Conservation (phyloP, 2,329 filamentous ascomycete species). For the Celoporthe dispersa region DNA sequence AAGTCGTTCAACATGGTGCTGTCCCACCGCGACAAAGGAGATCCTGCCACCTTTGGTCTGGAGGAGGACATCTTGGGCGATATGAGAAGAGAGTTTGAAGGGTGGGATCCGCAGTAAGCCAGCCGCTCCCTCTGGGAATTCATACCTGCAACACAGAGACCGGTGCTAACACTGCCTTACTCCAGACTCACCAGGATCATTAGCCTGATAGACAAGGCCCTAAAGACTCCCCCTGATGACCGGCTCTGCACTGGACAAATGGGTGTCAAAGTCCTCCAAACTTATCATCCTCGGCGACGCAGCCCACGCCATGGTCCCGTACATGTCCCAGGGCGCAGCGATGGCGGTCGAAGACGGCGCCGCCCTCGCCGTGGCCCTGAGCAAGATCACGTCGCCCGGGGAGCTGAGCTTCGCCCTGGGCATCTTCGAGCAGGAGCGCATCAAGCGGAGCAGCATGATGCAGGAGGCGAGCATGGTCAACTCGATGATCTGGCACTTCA, state of each 20-base stretch:
- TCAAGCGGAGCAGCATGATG: constrained; percentile 42
- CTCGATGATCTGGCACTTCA: constrained; percentile 51
- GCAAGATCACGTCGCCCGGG: constrained; percentile 33
- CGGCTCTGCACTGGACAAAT: constrained; percentile 35
- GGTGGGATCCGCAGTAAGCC: constrained; percentile 41
- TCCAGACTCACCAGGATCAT: constrained; percentile 42
- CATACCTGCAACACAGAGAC: neutral
- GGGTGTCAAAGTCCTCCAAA: constrained; percentile 37
- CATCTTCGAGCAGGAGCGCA: constrained; percentile 44
- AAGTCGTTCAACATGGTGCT: constrained; percentile 52
- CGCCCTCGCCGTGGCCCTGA: constrained; percentile 41
- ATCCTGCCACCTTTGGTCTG: constrained; percentile 38
- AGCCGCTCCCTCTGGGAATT: rapidly evolving
- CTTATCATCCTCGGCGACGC: constrained; percentile 47
- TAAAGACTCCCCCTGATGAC: constrained; percentile 42
- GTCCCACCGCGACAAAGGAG: constrained; percentile 44
- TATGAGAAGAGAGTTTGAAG: constrained; percentile 40
- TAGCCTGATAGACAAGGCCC: constrained; percentile 38
- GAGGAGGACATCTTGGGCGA: constrained; percentile 36
- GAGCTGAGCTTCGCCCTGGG: constrained; percentile 40
- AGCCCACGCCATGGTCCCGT: constrained; percentile 49
- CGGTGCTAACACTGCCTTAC: neutral
- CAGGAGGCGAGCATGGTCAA: constrained; percentile 52
- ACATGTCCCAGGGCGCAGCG: constrained; percentile 49
- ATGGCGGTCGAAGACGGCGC: constrained; percentile 50